Evolutionary conservation across 495 filamentous ascomycete species (phyloP).

Genomic region (Aspergillus wentii): DNA sequence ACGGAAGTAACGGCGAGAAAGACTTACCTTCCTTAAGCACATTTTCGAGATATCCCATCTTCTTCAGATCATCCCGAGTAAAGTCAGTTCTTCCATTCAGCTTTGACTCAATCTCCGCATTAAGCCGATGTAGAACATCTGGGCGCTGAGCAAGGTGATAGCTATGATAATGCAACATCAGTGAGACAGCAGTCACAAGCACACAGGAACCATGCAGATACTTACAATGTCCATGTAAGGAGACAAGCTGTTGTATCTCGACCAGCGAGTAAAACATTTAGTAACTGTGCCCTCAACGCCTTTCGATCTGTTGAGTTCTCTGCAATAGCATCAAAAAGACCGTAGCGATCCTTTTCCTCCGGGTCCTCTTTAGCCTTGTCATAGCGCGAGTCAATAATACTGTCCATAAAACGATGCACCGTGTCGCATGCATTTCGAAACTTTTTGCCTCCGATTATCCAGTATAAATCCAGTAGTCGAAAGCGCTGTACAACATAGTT

Average conservation of each 20-base stretch:
- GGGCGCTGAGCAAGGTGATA: constrained; percentile 23
- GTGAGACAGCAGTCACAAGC: not conserved
- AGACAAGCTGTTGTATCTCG: constrained; percentile 56
- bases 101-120: constrained; percentile 24
- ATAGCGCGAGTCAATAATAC: constrained; percentile 22
- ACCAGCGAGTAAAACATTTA: constrained; percentile 55
- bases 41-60: constrained; percentile 35
- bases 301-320: constrained; percentile 15
- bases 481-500: constrained; percentile 31
- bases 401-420: constrained; percentile 36
- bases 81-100: too few species aligned
- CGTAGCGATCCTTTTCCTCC: not conserved
- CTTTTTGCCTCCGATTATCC: constrained; percentile 20
- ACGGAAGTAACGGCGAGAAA: too few species aligned
- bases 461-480: constrained; percentile 32
- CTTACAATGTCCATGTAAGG: constrained; percentile 32
- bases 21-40: constrained; percentile 40
- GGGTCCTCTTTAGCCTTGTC: constrained; percentile 2
- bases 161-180: constrained; percentile 4
- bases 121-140: constrained; percentile 13
- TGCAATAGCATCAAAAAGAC: constrained; percentile 21
- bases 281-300: constrained; percentile 49
- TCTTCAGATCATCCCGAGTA: constrained; percentile 28
- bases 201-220: not conserved
- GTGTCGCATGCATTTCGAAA: constrained; percentile 33